phyloP scores from a whole-genome alignment of 2,329 filamentous ascomycete species.

The Juglanconis sp. region DNA sequence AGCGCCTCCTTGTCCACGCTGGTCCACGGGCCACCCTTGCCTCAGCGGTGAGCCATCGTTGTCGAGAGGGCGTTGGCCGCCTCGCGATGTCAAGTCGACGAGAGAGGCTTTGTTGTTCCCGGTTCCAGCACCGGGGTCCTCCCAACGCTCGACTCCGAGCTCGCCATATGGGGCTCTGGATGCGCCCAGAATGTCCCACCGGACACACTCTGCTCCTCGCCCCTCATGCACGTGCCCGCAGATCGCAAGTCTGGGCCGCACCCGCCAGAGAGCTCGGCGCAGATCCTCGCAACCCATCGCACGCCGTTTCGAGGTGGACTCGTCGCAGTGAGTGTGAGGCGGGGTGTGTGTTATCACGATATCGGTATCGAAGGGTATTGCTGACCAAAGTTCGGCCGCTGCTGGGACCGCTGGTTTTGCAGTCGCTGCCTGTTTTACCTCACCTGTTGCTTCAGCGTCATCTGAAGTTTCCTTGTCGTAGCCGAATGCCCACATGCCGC shows the following conservation, averaged over 20 bases:
- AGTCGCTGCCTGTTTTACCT: not conserved
- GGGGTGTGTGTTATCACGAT: conserved; percentile 72
- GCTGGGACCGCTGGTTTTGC: not conserved
- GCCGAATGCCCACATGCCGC: conserved; percentile 64
- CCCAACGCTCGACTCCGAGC: conserved; percentile 45
- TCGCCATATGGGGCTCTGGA: conserved; percentile 43
- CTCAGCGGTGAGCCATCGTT: conserved; percentile 40
- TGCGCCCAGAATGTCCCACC: conserved; percentile 50
- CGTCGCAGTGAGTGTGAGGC: conserved; percentile 57
- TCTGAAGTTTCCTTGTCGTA: conserved; percentile 40
- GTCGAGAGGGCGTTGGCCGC: conserved; percentile 36
- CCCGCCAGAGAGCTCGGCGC: conserved; percentile 52
- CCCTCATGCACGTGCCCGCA: conserved; percentile 72
- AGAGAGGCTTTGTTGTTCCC: conserved; percentile 61
- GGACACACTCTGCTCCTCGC: conserved; percentile 60
- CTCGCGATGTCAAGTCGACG: conserved; percentile 55
- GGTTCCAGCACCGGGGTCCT: conserved; percentile 51
- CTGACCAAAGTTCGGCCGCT: conserved; percentile 49
- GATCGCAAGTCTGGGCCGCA: conserved; percentile 62
- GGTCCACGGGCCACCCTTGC: not conserved
- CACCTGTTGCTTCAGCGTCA: not conserved
- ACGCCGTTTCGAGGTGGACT: conserved; percentile 31
- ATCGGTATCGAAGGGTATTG: conserved; percentile 59
- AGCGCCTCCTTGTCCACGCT: not conserved
- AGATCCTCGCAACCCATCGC: conserved; percentile 60